Conservation (phyloP, 2,329 filamentous ascomycete species). For the Ophiostoma novo-ulmi region DNA sequence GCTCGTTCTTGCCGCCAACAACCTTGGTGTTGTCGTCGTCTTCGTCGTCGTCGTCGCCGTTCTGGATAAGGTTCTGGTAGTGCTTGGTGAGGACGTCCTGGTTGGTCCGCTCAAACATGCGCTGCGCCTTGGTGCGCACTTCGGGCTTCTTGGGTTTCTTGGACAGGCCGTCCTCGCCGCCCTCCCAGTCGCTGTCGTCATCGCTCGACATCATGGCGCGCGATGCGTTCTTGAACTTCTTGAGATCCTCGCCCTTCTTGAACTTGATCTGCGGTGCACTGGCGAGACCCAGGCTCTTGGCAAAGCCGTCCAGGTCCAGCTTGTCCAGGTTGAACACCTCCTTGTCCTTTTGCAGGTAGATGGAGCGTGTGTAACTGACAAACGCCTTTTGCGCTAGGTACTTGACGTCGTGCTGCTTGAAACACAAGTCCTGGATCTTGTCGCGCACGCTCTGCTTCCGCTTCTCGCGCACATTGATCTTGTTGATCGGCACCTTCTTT, state of each 20-base stretch:
- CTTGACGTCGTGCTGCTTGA: constrained; percentile 88
- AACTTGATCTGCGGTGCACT: constrained; percentile 92
- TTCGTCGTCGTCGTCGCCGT: constrained; percentile 62
- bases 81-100: constrained; percentile 93
- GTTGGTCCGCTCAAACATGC: constrained; percentile 96
- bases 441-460: constrained; percentile 83
- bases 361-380: constrained; percentile 77
- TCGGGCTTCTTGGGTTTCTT: constrained; percentile 57
- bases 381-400: constrained; percentile 96
- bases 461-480: constrained; percentile 79
- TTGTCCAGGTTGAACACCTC: constrained; percentile 81
- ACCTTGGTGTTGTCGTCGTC: constrained; percentile 1
- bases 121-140: constrained; percentile 90
- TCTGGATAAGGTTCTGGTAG: constrained; percentile 74
- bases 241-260: constrained; percentile 81
- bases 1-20: constrained; percentile 16
- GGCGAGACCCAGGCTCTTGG: constrained; percentile 78
- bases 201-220: constrained; percentile 61
- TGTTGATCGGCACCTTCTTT: constrained; percentile 84
- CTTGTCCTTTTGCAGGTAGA: constrained; percentile 87
- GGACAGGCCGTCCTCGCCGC: constrained; percentile 37
- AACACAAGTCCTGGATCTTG: constrained; percentile 89
- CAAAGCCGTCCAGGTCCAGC: constrained; percentile 79
- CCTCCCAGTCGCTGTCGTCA: constrained; percentile 49
- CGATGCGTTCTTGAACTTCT: constrained; percentile 80